phyloP scores from a whole-genome alignment of 116 monocot genomes.

The Thalassia testudinum region DNA sequence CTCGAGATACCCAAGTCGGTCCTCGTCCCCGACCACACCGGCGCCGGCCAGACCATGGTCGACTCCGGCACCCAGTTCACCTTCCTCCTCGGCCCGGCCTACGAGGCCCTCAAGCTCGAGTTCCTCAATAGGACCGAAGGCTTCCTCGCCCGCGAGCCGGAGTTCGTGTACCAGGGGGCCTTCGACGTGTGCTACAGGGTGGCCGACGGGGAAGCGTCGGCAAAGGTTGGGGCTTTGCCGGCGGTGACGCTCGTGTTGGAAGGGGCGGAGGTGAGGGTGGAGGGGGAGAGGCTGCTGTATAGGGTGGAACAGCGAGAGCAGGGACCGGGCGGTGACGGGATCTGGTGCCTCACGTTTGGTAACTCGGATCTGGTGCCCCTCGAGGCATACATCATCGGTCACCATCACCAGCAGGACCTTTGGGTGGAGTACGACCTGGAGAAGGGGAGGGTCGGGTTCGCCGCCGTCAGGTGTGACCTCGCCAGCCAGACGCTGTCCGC shows the following conservation, averaged over 20 bases:
- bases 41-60: constrained; percentile 94
- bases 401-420: constrained; percentile 89
- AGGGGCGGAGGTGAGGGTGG: constrained; percentile 56
- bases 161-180: constrained; percentile 76
- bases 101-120: constrained; percentile 48
- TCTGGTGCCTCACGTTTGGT: constrained; percentile 91
- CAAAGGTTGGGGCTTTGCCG: constrained; percentile 23
- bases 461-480: constrained; percentile 51
- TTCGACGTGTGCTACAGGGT: constrained; percentile 66
- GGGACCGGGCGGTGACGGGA: constrained; percentile 20
- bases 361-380: constrained; percentile 79
- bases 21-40: constrained; percentile 84
- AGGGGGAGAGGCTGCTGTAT: constrained; percentile 48
- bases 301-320: constrained; percentile 28
- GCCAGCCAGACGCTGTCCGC: constrained; percentile 41
- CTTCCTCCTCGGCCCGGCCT: constrained; percentile 83
- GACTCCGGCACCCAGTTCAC: constrained; percentile 97
- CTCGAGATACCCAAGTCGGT: constrained; percentile 85
- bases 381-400: constrained; percentile 76
- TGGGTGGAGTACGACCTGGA: constrained; percentile 92
- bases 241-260: constrained; percentile 41
- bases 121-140: constrained; percentile 41
- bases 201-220: constrained; percentile 1
- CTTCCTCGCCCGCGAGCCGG: constrained; percentile 31
- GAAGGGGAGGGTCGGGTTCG: constrained; percentile 65